phyloP scores from a whole-genome alignment of 2,329 filamentous ascomycete species.

The Teratosphaeria zuluensis region DNA sequence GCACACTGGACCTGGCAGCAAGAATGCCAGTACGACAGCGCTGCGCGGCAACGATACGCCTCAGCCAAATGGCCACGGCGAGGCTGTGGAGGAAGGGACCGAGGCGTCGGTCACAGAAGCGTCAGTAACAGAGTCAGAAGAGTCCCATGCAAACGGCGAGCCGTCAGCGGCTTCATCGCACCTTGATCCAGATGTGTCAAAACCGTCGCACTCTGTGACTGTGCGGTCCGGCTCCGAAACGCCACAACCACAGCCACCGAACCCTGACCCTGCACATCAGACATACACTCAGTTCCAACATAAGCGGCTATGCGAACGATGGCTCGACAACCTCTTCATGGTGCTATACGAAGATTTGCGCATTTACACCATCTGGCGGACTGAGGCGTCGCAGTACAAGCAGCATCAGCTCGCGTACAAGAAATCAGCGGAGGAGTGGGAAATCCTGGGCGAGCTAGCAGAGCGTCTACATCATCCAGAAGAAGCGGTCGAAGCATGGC shows the following conservation, averaged over 20 bases:
- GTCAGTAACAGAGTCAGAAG: constrained; percentile 12
- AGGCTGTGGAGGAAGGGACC: constrained; percentile 23
- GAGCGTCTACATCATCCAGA: constrained; percentile 86
- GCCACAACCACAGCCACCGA: constrained; percentile 19
- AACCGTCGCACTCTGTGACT: constrained; percentile 25
- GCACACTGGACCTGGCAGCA: constrained; percentile 47
- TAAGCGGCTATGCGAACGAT: constrained; percentile 92
- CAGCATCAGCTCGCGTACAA: constrained; percentile 92
- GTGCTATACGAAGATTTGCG: constrained; percentile 95
- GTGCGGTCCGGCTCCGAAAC: constrained; percentile 23
- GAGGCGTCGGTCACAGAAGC: constrained; percentile 26
- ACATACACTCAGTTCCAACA: constrained; percentile 88
- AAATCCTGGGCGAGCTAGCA: constrained; percentile 87
- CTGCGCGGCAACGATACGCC: constrained; percentile 58
- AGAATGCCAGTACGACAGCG: constrained; percentile 71
- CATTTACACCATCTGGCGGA: constrained; percentile 98
- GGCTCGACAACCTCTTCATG: constrained; percentile 99
- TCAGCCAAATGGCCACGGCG: constrained; percentile 34
- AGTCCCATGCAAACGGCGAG: constrained; percentile 14
- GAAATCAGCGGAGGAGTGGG: constrained; percentile 96
- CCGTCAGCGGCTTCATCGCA: constrained; percentile 20
- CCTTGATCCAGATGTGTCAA: constrained; percentile 26
- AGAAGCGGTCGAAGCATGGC: constrained; percentile 88
- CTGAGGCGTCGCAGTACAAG: constrained; percentile 90
- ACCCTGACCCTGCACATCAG: constrained; percentile 52